Evolutionary conservation across 345 rosid genomes (phyloP), one percentile per base, ranked within the genome.

Genomic region (Gossypium sturtianum): DNA sequence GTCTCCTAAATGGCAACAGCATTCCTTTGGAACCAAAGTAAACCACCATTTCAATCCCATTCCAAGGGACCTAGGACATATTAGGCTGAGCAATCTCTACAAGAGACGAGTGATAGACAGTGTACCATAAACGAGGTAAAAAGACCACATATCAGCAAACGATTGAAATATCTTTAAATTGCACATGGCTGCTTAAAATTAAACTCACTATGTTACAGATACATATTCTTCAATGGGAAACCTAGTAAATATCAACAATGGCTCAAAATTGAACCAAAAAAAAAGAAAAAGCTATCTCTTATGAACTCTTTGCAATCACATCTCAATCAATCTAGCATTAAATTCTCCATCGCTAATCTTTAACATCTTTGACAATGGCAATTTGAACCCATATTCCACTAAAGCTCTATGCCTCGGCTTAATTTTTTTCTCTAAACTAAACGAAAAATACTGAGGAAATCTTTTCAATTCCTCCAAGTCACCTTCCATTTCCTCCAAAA

Each of bases 381-480:
- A 79, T 76, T 74, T 74, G 1, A 90, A 71, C 43, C 93, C 88
- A 74, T 79, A 84, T 80, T 86, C 83, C 27, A 74, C 84, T 80
- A 94, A 75, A 88, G 86, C 80, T 65, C 81, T 80, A 84, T 90
- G 88, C 66, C 98, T 83, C 0, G 97, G 97, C 82, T 81, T 91
- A 48, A 94, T 94, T 90, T 87, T 94, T 79, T 84, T 77, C 78
- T 92, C 98, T 78, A 94, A 86, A 80, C 98, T 94, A 80, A 90
- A 94, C 0, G 91, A 88, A 74, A 94, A 94, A 47, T 81, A 94
- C 88, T 90, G 98, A n/a, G 98, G 97, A 76, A 94, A 94, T 59
- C 79, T 78, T 79, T 84, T 86, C 16, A 94, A 38, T 75, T 92
- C 98, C 77, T 11, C 73, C 60, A 90, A 72, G 23, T 92, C 84